phyloP scores from a whole-genome alignment of 768 basidiomycete species.

The Pleurotus citrinopileatus region DNA sequence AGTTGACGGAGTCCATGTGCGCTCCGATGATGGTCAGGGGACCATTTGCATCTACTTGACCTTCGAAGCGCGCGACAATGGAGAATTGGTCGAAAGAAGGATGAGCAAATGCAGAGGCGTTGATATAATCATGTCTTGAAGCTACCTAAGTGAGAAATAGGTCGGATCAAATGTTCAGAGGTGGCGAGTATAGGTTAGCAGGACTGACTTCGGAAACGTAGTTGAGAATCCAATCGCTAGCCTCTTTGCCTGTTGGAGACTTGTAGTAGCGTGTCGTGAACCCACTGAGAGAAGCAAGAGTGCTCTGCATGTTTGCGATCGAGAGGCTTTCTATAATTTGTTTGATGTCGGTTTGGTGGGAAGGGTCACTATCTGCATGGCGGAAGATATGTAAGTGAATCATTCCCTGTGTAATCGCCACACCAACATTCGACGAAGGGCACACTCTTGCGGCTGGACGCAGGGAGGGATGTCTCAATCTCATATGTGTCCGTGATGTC shows the following conservation, averaged over 20 bases:
- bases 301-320: slow-evolving; percentile 22
- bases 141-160: background rate
- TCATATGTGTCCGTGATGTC: slow-evolving; percentile 31
- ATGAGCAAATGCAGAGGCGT: slow-evolving; percentile 22
- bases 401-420: background rate
- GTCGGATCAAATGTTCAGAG: background rate
- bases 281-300: slow-evolving; percentile 26
- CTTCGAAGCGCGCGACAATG: slow-evolving; percentile 33
- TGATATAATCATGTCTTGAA: slow-evolving; percentile 24
- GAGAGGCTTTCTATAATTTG: slow-evolving; percentile 20
- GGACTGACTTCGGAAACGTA: slow-evolving; percentile 19
- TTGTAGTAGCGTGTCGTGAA: slow-evolving; percentile 34
- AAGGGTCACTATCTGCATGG: slow-evolving; percentile 22
- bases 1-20: slow-evolving; percentile 42
- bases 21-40: slow-evolving; percentile 36
- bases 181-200: background rate
- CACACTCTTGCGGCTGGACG: too few species aligned
- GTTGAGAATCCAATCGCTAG: slow-evolving; percentile 29
- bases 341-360: slow-evolving; percentile 20
- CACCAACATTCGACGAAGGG: too few species aligned
- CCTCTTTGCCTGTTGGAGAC: slow-evolving; percentile 26
- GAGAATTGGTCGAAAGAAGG: slow-evolving; percentile 32
- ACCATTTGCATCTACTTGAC: slow-evolving; percentile 20
- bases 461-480: slow-evolving; percentile 11
- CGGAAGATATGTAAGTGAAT: background rate